A percentile compares a stretch with the other conserved stretches of the same genome.
These are phyloP conservation scores for Pseudocercospora musae DNA, from an alignment of 2,329 filamentous ascomycete genomes.

Conservation along the genomic window DNA sequence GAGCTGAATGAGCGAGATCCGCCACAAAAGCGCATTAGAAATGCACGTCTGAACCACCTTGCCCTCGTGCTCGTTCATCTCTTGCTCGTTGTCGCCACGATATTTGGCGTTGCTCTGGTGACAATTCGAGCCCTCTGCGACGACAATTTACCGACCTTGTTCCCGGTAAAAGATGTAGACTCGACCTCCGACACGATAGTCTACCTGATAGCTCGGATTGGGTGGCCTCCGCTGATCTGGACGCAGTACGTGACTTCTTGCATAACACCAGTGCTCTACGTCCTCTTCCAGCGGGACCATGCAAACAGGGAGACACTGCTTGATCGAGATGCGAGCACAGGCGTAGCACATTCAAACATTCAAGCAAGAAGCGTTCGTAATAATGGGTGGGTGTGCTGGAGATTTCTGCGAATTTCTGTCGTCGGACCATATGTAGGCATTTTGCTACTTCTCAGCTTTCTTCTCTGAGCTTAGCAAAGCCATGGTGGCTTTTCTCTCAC, in stretches of 20 bases:
- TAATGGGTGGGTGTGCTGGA: neutral
- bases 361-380: neutral
- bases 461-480: neutral
- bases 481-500: no score
- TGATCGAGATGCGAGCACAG: conserved; percentile 53
- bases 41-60: conserved; percentile 9
- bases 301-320: conserved; percentile 58
- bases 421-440: neutral
- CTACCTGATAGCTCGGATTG: conserved; percentile 57
- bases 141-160: neutral
- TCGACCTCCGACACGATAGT: conserved; percentile 34
- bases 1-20: conserved; percentile 37
- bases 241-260: conserved; percentile 30
- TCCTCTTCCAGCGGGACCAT: conserved; percentile 57
- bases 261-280: conserved; percentile 53
- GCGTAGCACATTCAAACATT: conserved; percentile 48
- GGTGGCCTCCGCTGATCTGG: conserved; percentile 61
- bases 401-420: neutral
- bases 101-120: neutral
- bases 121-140: neutral
- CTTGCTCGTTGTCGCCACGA: conserved; percentile 9
- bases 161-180: neutral
- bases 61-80: conserved; percentile 5
- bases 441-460: neutral
- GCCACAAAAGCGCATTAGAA: neutral